Base-by-base conservation (phyloP, 768 basidiomycete genomes). In the Suillus luteus region DNA sequence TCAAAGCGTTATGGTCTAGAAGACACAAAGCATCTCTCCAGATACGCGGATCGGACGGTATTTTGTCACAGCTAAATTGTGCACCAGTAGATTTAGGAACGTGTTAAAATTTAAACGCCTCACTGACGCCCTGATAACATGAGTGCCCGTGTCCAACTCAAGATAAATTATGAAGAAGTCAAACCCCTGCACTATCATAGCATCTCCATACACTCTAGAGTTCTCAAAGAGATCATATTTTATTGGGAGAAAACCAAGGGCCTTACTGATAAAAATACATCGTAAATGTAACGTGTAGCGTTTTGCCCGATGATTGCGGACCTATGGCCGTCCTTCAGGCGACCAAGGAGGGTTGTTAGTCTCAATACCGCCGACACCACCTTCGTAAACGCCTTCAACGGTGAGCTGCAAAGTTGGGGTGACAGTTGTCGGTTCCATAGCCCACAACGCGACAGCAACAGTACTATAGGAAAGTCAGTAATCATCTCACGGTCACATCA, bases 391-490 rank as follows among this genome's bases (percentile, higher is more conserved):
- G 0, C 76, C 81, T 64, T 91, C 87, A 15, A 88, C 72, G 0
- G 78, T 79, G 5, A 92, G 74, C 61, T 83, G 70, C 31, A 93
- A 73, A 5, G 79, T 79, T 0, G 89, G 89, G 0, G 81, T 70
- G 37, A 88, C 73, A 0, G 78, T 65, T 38, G 75, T 75, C 1
- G 82, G 71, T 46, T 82, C 82, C 83, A 91, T 82, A 0, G 82
- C 80, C 91, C 91, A 93, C 2, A 92, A 74, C 0, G 88, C 88
- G 4, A 92, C 82, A 1, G 86, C 83, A 33, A 86, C 78, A 10
- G 84, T 87, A 60, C 83, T 87, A 27, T 9, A 24, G 19, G 27
- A 22, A 17, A 2, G 49, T 55, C 11, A 27, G 60, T 58, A 37
- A 33, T 35, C 9, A 41, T 24, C 5, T 40, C 46, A 27, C 19